phyloP scores from a whole-genome alignment of 495 filamentous ascomycete genomes.

The Penicillium crystallinum region DNA sequence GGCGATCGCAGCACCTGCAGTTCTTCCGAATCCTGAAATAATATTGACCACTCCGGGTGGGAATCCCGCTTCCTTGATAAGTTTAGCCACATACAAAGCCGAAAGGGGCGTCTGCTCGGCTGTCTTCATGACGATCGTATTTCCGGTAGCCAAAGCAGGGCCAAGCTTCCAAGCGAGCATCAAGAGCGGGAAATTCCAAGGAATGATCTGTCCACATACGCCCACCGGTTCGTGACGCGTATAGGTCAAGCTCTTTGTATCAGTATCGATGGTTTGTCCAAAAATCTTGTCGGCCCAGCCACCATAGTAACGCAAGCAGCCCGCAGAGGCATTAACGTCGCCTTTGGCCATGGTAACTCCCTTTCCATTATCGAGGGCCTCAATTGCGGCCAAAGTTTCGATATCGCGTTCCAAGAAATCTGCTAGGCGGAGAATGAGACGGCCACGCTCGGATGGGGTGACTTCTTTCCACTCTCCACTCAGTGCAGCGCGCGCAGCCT shows the following conservation, averaged over 20 bases:
- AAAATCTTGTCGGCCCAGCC: constrained; percentile 32
- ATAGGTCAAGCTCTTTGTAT: constrained; percentile 72
- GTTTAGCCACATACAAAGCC: not conserved
- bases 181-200: constrained; percentile 85
- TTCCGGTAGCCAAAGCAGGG: constrained; percentile 52
- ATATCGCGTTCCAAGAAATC: constrained; percentile 4
- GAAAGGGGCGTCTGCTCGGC: constrained; percentile 1
- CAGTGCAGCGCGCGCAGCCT: not conserved
- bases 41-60: constrained; percentile 85
- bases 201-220: constrained; percentile 79
- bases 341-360: constrained; percentile 6
- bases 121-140: constrained; percentile 1
- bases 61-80: constrained; percentile 60
- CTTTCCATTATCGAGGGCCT: constrained; percentile 5
- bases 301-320: constrained; percentile 45
- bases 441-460: constrained; percentile 3
- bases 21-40: constrained; percentile 75
- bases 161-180: constrained; percentile 90
- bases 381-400: not conserved
- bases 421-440: not conserved
- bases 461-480: not conserved
- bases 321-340: constrained; percentile 32
- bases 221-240: constrained; percentile 70
- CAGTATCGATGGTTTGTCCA: constrained; percentile 86
- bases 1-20: constrained; percentile 79